Evolutionary conservation across 2,329 filamentous ascomycete species (phyloP).

Genomic region (Calonectria naviculata): DNA sequence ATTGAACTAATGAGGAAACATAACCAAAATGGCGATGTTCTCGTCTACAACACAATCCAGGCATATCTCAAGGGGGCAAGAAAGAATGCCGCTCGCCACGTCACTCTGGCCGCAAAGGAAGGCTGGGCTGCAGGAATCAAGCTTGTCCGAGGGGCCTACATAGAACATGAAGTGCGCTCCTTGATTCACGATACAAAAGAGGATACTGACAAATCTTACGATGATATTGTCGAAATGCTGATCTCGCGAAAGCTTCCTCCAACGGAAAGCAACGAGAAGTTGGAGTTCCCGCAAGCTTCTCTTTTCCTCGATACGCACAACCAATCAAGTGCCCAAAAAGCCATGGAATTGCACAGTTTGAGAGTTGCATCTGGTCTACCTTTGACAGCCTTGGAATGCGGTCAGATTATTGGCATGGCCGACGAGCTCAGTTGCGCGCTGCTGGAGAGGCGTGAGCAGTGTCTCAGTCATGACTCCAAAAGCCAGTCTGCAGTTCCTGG

Average conservation of each 20-base stretch:
- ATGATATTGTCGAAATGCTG: slow-evolving; percentile 56
- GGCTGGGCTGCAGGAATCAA: slow-evolving; percentile 65
- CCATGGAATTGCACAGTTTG: slow-evolving; percentile 53
- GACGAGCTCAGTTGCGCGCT: slow-evolving; percentile 63
- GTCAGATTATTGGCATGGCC: slow-evolving; percentile 66
- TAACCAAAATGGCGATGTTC: slow-evolving; percentile 47
- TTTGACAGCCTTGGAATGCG: slow-evolving; percentile 52
- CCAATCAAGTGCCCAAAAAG: slow-evolving; percentile 47
- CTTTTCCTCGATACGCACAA: slow-evolving; percentile 66
- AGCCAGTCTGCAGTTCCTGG: slow-evolving; percentile 9
- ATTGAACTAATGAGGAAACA: slow-evolving; percentile 47
- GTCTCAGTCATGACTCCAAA: not conserved
- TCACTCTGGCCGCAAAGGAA: slow-evolving; percentile 54
- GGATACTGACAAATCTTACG: slow-evolving; percentile 61
- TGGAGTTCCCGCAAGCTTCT: slow-evolving; percentile 53
- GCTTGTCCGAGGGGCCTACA: slow-evolving; percentile 65
- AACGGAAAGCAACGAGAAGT: slow-evolving; percentile 8
- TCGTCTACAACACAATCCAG: slow-evolving; percentile 62
- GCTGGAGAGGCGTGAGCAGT: slow-evolving; percentile 43
- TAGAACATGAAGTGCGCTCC: slow-evolving; percentile 56
- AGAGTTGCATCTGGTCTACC: slow-evolving; percentile 45
- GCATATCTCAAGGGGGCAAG: slow-evolving; percentile 61
- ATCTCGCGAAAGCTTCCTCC: slow-evolving; percentile 46
- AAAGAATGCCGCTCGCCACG: slow-evolving; percentile 53
- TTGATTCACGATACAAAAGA: slow-evolving; percentile 62